A percentile compares a stretch with the other conserved stretches of the same genome.
Evolutionary conservation across 305 asterid genomes (phyloP).

Genomic region (Withania somnifera): DNA sequence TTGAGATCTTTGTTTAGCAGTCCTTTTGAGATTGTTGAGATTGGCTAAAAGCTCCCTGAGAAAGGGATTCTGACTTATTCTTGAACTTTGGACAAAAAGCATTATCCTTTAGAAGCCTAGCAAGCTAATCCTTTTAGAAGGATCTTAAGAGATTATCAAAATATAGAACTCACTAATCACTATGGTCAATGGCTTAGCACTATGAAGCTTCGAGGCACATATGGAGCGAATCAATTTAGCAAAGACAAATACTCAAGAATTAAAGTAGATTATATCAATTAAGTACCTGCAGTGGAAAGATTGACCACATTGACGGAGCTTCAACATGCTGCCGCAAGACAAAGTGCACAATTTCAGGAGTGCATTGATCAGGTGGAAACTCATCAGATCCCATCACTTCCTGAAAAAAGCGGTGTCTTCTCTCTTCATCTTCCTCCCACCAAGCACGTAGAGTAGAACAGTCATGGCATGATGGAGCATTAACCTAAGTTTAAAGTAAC

Average conservation of each 20-base stretch:
- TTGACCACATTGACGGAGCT: constrained; percentile 98
- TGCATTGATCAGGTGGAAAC: constrained; percentile 71
- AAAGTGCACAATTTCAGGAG: constrained; percentile 66
- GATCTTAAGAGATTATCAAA: not conserved
- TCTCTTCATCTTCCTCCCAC: constrained; percentile 99
- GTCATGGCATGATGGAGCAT: constrained; percentile 98
- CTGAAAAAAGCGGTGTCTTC: constrained; percentile 53
- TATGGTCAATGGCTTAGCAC: not conserved
- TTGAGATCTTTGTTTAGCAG: not conserved
- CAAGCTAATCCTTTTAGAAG: not conserved
- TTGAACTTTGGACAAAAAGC: not conserved
- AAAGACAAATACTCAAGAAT: not conserved
- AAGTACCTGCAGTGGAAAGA: constrained; percentile 91
- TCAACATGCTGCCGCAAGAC: constrained; percentile 76
- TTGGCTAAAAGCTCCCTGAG: not conserved
- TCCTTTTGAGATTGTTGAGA: not conserved
- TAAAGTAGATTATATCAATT: not conserved
- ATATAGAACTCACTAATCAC: not conserved
- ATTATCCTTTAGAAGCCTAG: not conserved
- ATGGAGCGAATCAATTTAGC: not conserved
- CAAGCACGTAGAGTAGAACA: constrained; percentile 95
- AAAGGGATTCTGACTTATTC: not conserved
- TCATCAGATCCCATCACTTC: constrained; percentile 56
- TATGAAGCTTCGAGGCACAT: not conserved
- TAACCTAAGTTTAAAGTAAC: constrained; percentile 35